Conservation (phyloP, 2,329 filamentous ascomycete genomes). For the Xylariomycetidae sp. region DNA sequence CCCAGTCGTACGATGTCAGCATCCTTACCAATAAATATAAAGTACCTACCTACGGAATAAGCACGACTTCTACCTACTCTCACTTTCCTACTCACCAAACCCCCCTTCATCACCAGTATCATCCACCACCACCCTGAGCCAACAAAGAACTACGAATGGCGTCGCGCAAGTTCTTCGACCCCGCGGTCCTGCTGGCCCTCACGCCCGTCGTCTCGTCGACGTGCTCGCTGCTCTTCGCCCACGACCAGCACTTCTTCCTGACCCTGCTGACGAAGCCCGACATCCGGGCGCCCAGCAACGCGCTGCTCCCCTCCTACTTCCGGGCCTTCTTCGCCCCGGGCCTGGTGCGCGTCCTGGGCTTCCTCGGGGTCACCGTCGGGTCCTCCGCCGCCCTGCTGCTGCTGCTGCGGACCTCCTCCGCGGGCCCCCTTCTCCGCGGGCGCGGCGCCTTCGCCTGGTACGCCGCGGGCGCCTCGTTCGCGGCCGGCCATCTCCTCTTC, state of each 20-base stretch:
- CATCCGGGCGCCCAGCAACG: background rate
- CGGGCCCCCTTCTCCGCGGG: background rate
- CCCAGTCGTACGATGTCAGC: no score
- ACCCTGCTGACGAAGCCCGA: background rate
- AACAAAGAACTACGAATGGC: no score
- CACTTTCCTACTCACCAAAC: no score
- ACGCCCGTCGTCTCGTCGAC: background rate
- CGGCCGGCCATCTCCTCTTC: constrained; percentile 7
- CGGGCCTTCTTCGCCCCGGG: no score
- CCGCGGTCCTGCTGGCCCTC: background rate
- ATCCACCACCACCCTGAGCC: no score
- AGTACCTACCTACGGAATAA: no score
- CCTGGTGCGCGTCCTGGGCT: no score
- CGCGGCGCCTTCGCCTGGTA: constrained; percentile 6
- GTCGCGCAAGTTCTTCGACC: background rate
- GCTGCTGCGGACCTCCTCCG: background rate
- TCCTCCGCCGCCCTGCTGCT: background rate
- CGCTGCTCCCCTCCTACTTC: background rate
- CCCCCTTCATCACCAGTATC: no score
- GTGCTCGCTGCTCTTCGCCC: background rate
- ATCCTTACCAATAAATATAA: no score
- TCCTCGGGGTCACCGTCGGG: no score
- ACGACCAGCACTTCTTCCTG: background rate
- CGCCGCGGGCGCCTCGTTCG: constrained; percentile 6
- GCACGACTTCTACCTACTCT: no score